Conservation (phyloP, 768 basidiomycete species). For the Rhodotorula paludigena region DNA sequence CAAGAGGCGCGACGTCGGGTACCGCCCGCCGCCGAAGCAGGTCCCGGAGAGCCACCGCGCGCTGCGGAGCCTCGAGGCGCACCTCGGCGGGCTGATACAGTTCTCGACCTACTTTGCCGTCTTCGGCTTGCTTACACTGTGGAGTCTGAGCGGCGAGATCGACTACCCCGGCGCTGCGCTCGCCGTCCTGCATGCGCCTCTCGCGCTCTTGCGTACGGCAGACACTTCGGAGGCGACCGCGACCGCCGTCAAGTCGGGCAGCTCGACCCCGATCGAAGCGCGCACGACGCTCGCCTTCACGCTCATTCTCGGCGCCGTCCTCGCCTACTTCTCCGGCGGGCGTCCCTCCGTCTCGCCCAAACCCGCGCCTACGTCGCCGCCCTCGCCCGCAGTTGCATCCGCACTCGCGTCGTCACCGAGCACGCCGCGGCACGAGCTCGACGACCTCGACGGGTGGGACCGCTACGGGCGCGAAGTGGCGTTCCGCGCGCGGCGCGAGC, state of each 20-base stretch:
- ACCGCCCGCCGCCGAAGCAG: constrained; percentile 46
- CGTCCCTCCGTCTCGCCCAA: constrained; percentile 34
- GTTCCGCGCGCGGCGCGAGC: constrained; percentile 33
- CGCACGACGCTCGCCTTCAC: constrained; percentile 38
- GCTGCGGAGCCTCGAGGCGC: constrained; percentile 33
- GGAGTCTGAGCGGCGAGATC: constrained; percentile 33
- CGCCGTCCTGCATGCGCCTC: not conserved
- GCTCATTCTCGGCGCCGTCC: constrained; percentile 36
- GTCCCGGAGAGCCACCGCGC: constrained; percentile 36
- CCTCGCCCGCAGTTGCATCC: not conserved
- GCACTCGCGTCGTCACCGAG: not conserved
- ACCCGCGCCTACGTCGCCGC: not conserved
- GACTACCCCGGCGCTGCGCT: constrained; percentile 30
- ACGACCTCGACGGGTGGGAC: constrained; percentile 40
- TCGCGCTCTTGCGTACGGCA: not conserved
- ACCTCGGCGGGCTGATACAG: constrained; percentile 39
- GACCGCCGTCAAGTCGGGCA: not conserved
- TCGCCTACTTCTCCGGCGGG: constrained; percentile 39
- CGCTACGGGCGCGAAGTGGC: constrained; percentile 40
- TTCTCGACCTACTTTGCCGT: constrained; percentile 38
- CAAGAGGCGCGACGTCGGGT: constrained; percentile 55
- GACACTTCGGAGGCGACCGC: not conserved
- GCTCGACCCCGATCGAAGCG: constrained; percentile 29
- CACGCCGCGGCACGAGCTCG: constrained; percentile 24
- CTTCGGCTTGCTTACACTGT: constrained; percentile 28